Base-by-base conservation (phyloP, 768 basidiomycete genomes). In the Russula emetica region DNA sequence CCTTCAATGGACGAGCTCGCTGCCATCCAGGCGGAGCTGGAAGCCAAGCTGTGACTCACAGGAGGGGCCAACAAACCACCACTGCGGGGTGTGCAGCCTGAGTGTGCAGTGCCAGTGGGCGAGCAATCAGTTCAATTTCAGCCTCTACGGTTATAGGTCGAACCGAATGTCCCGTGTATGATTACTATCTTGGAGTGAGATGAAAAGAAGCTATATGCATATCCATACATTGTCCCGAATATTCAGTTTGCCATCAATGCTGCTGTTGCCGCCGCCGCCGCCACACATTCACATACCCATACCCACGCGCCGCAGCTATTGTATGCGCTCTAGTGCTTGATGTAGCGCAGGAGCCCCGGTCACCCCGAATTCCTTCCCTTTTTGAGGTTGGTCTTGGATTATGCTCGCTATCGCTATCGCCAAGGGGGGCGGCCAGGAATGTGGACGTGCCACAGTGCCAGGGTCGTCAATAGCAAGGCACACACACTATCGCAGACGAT, bases 1-100 rank as follows among this genome's bases (percentile, higher is more conserved):
- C 68, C 80, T 30, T 73, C 80, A n/a, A 85, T 84, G 75, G 88
- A 86, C 7, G 87, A 89, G 40, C 73, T 94, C 56, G 77, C 81
- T 72, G 76, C 77, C 69, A 67, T 84, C 20, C 79, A 79, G 34
- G 83, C 85, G 58, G 85, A 87, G 61, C 69, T 94, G 66, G 81
- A 82, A 74, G 75, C 70, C 53, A 85, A 81, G 74, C 74, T 85
- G 49, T 85, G 68, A 74, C 2, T 9, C 38, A 16, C 38, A 16
- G 14, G 38, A 38, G 44, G n/a, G 44, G 11, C n/a, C n/a, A 11
- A 9, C 44, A 44, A 22, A 20, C 42, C 42, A 20, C 42, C 42
- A 44, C 20, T n/a, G 9, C 20, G 20, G 7, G 40, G 40, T 16
- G 38, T 40, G 38, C 28, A 28, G 28, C 3, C 5, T 32, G 30